phyloP scores from a whole-genome alignment of 176 grass and related monocot genomes.

The Melocanna baccifera region DNA sequence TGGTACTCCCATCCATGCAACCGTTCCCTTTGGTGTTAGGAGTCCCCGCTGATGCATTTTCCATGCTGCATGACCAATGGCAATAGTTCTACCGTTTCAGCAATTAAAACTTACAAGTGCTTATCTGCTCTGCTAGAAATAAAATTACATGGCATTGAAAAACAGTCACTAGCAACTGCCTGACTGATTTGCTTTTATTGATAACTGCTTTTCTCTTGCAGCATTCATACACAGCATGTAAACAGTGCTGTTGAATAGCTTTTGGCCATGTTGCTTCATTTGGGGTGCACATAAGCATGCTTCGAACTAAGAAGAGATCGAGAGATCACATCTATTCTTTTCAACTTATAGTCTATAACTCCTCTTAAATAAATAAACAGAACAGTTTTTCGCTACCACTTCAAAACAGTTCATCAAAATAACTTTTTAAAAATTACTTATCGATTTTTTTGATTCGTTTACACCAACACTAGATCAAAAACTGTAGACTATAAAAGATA shows the following conservation, averaged over 20 bases:
- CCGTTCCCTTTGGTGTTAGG: background rate
- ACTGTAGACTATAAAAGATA: too few species aligned
- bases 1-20: background rate
- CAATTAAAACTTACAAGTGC: constrained; percentile 1
- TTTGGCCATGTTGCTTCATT: background rate
- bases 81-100: background rate
- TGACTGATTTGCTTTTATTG: background rate
- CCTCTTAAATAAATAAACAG: too few species aligned
- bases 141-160: background rate
- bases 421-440: too few species aligned
- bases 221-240: background rate
- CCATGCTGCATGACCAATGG: background rate
- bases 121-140: background rate
- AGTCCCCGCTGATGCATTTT: background rate
- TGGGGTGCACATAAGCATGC: background rate
- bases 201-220: background rate
- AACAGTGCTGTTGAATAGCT: background rate
- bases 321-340: too few species aligned
- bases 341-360: too few species aligned
- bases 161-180: background rate
- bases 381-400: too few species aligned
- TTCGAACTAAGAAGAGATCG: too few species aligned
- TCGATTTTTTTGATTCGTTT: too few species aligned
- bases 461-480: too few species aligned
- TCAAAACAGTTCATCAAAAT: too few species aligned